Base-by-base conservation (phyloP, 352 stramenopile species). In the Globisporangium camurandrum region DNA sequence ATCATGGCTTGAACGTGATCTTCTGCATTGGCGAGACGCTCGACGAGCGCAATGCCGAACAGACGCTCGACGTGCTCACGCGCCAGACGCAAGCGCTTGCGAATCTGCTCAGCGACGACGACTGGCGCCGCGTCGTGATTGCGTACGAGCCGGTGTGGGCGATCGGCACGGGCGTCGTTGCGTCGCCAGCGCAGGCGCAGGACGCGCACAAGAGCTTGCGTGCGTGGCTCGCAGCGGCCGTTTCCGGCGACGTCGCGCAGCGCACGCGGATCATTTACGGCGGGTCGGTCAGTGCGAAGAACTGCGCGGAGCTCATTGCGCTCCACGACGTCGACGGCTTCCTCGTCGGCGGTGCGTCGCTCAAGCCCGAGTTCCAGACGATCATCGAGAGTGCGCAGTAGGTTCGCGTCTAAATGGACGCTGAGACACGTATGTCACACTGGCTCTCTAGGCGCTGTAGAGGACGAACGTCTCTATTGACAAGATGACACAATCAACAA, bases 71-170 rank as follows among this genome's bases (percentile, higher is more conserved):
- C 38, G 86, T 98, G 7, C 56, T 93, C 59, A 87, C 67, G 11
- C 66, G 88, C 47, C 93, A 98, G 67, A 71, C 97, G 14, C 77
- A 97, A 64, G 81, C 73, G 9, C 61, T 90, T 44, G 77, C 80
- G 34, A 70, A 89, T 61, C 62, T 75, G 2, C 74, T 96, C 44
- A 67, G 55, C 27, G 78, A 85, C 28, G 64, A 88, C 34, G 52
- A 62, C 34, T 67, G 61, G 57, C 48, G 63, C 19, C 56, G 57
- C 36, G 56, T 97, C 34, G 89, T 93, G n/a, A 87, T 97, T 59
- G 89, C 86, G 16, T 95, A 97, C 61, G 80, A 93, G 68, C 88
- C 88, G 37, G 92, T 97, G 52, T 97, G 88, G 88, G 88, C 88
- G 34, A 97, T 97, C 60, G 88, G 86, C 64, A 97, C 89, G 47